Percentiles rank a stretch among this genome's conserved stretches.
These are phyloP conservation scores for Paralagenidium karlingii DNA, from an alignment of 352 stramenopile species.

Conservation along the genomic window DNA sequence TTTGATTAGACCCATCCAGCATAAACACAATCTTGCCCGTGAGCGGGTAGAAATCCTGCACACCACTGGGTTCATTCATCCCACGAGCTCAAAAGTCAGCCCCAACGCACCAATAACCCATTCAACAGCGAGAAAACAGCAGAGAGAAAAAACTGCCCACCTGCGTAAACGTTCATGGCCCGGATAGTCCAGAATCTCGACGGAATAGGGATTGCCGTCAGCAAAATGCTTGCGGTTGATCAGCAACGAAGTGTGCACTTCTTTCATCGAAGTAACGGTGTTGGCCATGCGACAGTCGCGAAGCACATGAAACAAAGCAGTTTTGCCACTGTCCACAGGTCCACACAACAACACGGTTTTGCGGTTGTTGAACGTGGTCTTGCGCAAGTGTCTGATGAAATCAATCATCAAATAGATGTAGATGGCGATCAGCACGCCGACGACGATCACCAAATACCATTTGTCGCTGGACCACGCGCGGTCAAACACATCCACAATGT, in stretches of 20 bases:
- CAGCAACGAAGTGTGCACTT: slow-evolving; percentile 47
- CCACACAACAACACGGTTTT: slow-evolving; percentile 61
- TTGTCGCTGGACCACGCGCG: no score
- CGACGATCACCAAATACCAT: slow-evolving; percentile 3
- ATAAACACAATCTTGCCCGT: slow-evolving; percentile 62
- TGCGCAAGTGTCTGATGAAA: no score
- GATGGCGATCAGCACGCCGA: background rate
- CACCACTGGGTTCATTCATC: no score
- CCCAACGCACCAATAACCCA: background rate
- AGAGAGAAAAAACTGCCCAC: slow-evolving; percentile 12
- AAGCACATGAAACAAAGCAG: slow-evolving; percentile 68
- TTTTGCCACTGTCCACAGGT: slow-evolving; percentile 61
- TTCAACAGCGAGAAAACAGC: background rate
- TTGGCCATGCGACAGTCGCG: slow-evolving; percentile 47
- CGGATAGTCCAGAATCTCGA: slow-evolving; percentile 69
- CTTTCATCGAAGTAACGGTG: slow-evolving; percentile 81
- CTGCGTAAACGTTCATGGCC: slow-evolving; percentile 70
- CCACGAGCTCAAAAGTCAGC: slow-evolving; percentile 3
- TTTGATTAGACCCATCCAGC: slow-evolving; percentile 44
- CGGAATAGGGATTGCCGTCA: slow-evolving; percentile 50
- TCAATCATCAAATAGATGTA: no score
- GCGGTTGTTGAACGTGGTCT: slow-evolving; percentile 27
- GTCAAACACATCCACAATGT: no score
- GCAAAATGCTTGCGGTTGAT: slow-evolving; percentile 56
- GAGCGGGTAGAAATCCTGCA: slow-evolving; percentile 64